A percentile compares a stretch with the other conserved stretches of the same genome.
phyloP scores from a whole-genome alignment of 2,329 filamentous ascomycete species.

The Biscogniauxia marginata region DNA sequence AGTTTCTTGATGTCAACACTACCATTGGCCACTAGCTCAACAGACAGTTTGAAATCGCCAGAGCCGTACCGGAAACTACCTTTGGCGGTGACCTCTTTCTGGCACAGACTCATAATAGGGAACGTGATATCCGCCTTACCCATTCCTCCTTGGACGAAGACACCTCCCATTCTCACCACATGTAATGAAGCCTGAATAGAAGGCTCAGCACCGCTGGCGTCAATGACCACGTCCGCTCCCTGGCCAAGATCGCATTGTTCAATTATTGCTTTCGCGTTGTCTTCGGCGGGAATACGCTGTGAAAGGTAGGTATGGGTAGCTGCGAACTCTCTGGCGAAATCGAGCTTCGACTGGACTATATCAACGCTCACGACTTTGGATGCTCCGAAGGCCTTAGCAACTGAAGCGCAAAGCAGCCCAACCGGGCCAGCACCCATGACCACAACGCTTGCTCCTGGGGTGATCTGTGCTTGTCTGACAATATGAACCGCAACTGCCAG shows the following conservation, averaged over 20 bases:
- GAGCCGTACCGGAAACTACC: slow-evolving; percentile 4
- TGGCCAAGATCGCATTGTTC: neutral
- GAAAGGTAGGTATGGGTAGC: neutral
- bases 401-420: slow-evolving; percentile 7
- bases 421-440: slow-evolving; percentile 9
- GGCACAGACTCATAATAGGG: neutral
- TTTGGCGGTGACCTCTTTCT: slow-evolving; percentile 1
- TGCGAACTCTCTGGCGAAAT: neutral
- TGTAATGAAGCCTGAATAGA: slow-evolving; percentile 6
- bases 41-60: neutral
- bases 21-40: neutral
- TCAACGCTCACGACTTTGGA: neutral
- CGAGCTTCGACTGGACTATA: neutral
- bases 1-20: neutral
- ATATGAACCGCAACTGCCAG: slow-evolving; percentile 6
- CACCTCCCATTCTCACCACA: slow-evolving; percentile 1
- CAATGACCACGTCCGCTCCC: slow-evolving; percentile 7
- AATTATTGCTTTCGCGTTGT: neutral
- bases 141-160: slow-evolving; percentile 6
- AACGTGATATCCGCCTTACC: slow-evolving; percentile 1
- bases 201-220: slow-evolving; percentile 8
- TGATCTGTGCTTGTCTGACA: neutral
- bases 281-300: neutral
- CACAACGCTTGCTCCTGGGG: slow-evolving; percentile 4
- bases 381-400: slow-evolving; percentile 5